Base-by-base conservation (phyloP, 345 rosid genomes). In the Mercurialis annua region DNA sequence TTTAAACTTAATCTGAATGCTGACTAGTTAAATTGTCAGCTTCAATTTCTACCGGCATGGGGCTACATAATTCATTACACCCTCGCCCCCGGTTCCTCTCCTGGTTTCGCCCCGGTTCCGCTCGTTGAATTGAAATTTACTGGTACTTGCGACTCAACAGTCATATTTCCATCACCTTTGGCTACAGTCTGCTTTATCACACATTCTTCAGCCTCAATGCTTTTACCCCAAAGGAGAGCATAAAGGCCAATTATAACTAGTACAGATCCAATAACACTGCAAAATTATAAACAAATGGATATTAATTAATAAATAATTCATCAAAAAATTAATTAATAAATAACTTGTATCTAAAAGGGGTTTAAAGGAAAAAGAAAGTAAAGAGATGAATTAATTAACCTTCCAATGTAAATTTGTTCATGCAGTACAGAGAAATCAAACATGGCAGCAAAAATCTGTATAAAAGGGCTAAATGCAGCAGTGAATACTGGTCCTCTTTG, bases 211-310 rank as follows among this genome's bases (percentile, higher is more conserved):
- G 69, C 76, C 23, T 87, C 95, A 17, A 69, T 77, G 73, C 84
- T 82, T 80, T 87, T 88, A 0, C 93, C 98, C 98, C 92, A 90
- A 12, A 90, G 83, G 2, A 92, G 86, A 66, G 76, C 64, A 68
- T 90, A 88, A 34, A 92, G 76, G 46, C 97, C 97, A 34, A 74
- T 69, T 51, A 84, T 76, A 59, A 90, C 84, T 10, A 83, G 53
- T 31, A 86, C 26, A 2, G 97, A 92, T 69, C 98, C 97, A 15
- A 82, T 0, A 49, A 87, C 66, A 76, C 97, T 92, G 89, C 50
- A 66, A 71, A 33, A n/a, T 64, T 15, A n/a, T 10, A 33, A 2
- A n/a, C 34, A 30, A 57, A 14, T 43, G 14, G 17, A 51, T 15
- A 47, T 49, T 18, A 62, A 59, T n/a, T 9, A 38, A 59, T 31